Conservation (phyloP, 495 filamentous ascomycete species). For the Aspergillus mulundensis region DNA sequence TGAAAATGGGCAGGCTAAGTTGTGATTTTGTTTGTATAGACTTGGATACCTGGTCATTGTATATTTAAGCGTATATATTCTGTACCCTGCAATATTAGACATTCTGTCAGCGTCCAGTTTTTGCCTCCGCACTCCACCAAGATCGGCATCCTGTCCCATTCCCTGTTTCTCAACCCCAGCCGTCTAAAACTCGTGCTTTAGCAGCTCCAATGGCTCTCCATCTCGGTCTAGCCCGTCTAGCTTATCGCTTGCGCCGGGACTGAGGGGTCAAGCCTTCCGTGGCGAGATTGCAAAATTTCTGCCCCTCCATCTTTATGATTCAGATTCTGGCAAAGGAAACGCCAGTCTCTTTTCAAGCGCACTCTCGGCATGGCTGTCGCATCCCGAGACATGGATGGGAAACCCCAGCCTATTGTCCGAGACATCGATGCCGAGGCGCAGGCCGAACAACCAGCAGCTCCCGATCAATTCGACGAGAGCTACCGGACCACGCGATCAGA, state of each 20-base stretch:
- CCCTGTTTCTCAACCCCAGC: not conserved
- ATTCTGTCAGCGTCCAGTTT: not conserved
- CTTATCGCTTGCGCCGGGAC: not conserved
- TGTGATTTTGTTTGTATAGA: conserved; percentile 21
- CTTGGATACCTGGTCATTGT: not conserved
- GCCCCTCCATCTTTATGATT: not conserved
- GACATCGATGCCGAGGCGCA: not conserved
- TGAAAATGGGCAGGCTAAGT: conserved; percentile 42
- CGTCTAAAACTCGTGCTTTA: not conserved
- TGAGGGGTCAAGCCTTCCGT: not conserved
- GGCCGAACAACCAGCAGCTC: conserved; percentile 13
- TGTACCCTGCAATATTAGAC: not conserved
- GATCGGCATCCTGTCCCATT: not conserved
- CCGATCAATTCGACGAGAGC: conserved; percentile 47
- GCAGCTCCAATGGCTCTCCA: not conserved
- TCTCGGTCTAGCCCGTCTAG: not conserved
- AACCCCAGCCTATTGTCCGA: not conserved
- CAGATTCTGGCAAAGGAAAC: not conserved
- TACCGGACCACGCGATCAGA: conserved; percentile 53
- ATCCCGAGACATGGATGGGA: not conserved
- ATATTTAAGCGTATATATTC: not conserved
- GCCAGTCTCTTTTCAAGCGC: not conserved
- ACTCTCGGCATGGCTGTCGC: not conserved
- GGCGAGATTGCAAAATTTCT: not conserved
- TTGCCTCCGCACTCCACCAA: not conserved